These are phyloP conservation scores for Magnaporthales sp. DNA, from an alignment of 2,329 filamentous ascomycete genomes.

Conservation along the genomic window DNA sequence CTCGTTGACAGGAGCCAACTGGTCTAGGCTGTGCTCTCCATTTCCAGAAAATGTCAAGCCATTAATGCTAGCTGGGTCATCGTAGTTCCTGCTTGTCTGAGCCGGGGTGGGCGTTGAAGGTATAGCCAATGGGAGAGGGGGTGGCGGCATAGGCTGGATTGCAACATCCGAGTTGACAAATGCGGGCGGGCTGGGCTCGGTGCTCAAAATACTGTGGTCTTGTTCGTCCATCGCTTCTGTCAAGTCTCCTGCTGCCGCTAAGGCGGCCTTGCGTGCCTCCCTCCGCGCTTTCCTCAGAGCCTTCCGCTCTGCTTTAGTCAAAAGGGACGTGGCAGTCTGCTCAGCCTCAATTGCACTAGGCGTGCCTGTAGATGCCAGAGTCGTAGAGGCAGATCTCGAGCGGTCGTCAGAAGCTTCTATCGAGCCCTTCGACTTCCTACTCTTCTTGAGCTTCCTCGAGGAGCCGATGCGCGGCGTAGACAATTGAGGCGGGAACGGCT, in stretches of 20 bases:
- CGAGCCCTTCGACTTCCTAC: not conserved
- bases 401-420: not conserved
- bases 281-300: slow-evolving; percentile 2
- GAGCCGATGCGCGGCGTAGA: not conserved
- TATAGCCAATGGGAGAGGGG: not conserved
- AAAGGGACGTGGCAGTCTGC: not conserved
- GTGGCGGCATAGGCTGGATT: not conserved
- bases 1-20: not conserved
- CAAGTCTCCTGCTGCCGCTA: not conserved
- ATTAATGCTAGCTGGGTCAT: not conserved
- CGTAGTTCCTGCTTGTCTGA: not conserved
- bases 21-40: not conserved
- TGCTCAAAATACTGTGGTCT: not conserved
- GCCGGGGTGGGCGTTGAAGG: not conserved
- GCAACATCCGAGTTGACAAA: not conserved
- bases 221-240: not conserved
- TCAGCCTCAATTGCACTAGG: not conserved
- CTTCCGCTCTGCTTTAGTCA: slow-evolving; percentile 2
- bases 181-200: not conserved
- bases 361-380: no score
- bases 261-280: not conserved
- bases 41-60: not conserved
- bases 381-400: not conserved
- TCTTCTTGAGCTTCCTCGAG: not conserved
- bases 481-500: not conserved